Percentiles rank a stretch among this genome's conserved stretches.
These are phyloP conservation scores for Pythium folliculosum DNA, from an alignment of 352 stramenopile genomes.

Conservation along the genomic window DNA sequence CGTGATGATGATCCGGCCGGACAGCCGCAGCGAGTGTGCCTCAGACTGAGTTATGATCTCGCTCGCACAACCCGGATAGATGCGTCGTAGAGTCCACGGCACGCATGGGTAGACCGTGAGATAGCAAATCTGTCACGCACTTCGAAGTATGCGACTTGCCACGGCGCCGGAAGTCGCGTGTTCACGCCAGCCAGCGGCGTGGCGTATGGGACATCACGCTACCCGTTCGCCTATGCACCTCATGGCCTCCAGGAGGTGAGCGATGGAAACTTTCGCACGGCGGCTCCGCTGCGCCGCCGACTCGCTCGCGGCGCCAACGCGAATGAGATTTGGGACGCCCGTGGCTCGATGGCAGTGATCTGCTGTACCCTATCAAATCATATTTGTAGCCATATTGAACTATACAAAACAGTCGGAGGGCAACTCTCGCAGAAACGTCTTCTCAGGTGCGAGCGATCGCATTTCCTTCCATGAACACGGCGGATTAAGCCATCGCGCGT, in stretches of 20 bases:
- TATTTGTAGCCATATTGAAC: slow-evolving; percentile 14
- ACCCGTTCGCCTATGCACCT: too few relatives aligned
- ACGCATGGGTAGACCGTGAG: too few relatives aligned
- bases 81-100: too few relatives aligned
- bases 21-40: neutral
- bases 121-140: too few relatives aligned
- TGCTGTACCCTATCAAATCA: neutral
- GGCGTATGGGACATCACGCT: too few relatives aligned
- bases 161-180: too few relatives aligned
- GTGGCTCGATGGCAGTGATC: neutral
- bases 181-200: too few relatives aligned
- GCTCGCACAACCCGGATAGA: too few relatives aligned
- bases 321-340: neutral
- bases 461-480: slow-evolving; percentile 12
- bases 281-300: too few relatives aligned
- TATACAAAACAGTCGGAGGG: neutral
- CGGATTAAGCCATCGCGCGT: neutral
- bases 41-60: neutral
- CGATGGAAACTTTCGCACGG: neutral
- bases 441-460: neutral
- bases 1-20: neutral
- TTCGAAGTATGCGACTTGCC: too few relatives aligned
- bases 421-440: neutral
- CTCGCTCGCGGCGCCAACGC: neutral
- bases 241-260: too few relatives aligned